These are phyloP conservation scores for Bipolaris gigantea DNA, from an alignment of 2,329 filamentous ascomycete genomes.

Conservation along the genomic window DNA sequence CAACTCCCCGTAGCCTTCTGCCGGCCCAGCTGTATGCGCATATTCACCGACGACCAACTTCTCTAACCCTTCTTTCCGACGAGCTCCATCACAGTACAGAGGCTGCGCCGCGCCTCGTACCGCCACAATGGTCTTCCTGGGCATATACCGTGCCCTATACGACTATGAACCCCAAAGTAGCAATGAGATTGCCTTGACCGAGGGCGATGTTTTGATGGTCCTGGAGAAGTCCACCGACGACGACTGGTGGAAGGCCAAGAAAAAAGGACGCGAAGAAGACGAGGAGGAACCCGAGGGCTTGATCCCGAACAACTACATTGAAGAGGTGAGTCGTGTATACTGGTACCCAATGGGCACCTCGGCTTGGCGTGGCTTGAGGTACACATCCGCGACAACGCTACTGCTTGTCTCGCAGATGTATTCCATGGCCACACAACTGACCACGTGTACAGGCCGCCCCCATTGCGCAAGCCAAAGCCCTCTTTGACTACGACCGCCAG, in stretches of 20 bases:
- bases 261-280: slow-evolving; percentile 74
- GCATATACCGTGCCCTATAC: slow-evolving; percentile 87
- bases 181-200: slow-evolving; percentile 79
- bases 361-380: neutral
- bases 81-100: neutral
- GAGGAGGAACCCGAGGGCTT: slow-evolving; percentile 89
- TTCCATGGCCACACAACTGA: slow-evolving; percentile 5
- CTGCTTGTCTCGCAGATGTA: neutral
- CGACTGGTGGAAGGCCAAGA: slow-evolving; percentile 97
- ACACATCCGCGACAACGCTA: neutral
- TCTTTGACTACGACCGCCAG: slow-evolving; percentile 97
- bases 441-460: slow-evolving; percentile 57
- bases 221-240: slow-evolving; percentile 74
- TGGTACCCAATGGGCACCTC: neutral
- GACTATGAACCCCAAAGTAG: slow-evolving; percentile 87
- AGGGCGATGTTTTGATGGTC: slow-evolving; percentile 87
- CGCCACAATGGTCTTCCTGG: slow-evolving; percentile 79
- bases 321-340: slow-evolving; percentile 66
- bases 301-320: slow-evolving; percentile 92
- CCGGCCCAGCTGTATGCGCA: slow-evolving; percentile 38
- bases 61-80: slow-evolving; percentile 17
- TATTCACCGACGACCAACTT: slow-evolving; percentile 18
- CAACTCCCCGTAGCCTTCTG: slow-evolving; percentile 26
- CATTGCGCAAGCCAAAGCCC: slow-evolving; percentile 74
- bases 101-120: slow-evolving; percentile 20